phyloP scores from a whole-genome alignment of 768 basidiomycete genomes.

The Glaciozyma antarctica region DNA sequence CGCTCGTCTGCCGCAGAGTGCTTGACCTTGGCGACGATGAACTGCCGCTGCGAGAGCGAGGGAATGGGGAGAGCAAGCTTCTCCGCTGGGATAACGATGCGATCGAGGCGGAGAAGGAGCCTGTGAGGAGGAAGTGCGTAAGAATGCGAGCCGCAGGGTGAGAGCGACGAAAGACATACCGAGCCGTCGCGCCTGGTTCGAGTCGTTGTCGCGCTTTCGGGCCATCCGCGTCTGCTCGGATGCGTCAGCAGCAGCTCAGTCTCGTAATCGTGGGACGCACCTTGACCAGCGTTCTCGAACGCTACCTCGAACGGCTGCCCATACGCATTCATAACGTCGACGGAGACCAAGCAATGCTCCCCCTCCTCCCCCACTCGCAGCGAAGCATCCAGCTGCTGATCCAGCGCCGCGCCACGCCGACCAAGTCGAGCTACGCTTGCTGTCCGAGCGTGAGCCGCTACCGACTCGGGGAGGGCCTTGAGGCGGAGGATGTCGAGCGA shows the following conservation, averaged over 20 bases:
- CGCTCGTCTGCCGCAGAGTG: slow-evolving; percentile 49
- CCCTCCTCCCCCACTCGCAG: slow-evolving; percentile 44
- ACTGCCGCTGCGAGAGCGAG: slow-evolving; percentile 76
- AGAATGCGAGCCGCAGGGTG: slow-evolving; percentile 42
- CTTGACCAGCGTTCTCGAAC: slow-evolving; percentile 54
- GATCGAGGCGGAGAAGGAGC: slow-evolving; percentile 47
- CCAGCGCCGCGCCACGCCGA: slow-evolving; percentile 19
- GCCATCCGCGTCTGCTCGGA: neutral
- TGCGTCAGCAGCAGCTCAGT: neutral
- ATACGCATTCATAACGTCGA: slow-evolving; percentile 87
- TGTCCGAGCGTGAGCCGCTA: slow-evolving; percentile 6
- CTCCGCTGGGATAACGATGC: slow-evolving; percentile 54
- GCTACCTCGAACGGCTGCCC: slow-evolving; percentile 82
- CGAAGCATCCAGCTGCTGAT: slow-evolving; percentile 30
- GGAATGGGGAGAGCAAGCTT: slow-evolving; percentile 63
- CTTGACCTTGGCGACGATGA: slow-evolving; percentile 68
- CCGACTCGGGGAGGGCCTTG: slow-evolving; percentile 9
- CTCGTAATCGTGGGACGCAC: slow-evolving; percentile 38
- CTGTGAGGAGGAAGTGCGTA: neutral
- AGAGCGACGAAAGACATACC: slow-evolving; percentile 45
- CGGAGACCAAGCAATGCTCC: slow-evolving; percentile 74
- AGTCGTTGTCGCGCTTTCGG: slow-evolving; percentile 18
- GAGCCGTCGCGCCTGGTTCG: slow-evolving; percentile 47
- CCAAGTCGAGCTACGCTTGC: slow-evolving; percentile 24
- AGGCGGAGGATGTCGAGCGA: slow-evolving; percentile 72